Evolutionary conservation across 202 grass and related monocot species (phyloP), one percentile per base, ranked within the genome.

Genomic region (Elaeis oleifera): DNA sequence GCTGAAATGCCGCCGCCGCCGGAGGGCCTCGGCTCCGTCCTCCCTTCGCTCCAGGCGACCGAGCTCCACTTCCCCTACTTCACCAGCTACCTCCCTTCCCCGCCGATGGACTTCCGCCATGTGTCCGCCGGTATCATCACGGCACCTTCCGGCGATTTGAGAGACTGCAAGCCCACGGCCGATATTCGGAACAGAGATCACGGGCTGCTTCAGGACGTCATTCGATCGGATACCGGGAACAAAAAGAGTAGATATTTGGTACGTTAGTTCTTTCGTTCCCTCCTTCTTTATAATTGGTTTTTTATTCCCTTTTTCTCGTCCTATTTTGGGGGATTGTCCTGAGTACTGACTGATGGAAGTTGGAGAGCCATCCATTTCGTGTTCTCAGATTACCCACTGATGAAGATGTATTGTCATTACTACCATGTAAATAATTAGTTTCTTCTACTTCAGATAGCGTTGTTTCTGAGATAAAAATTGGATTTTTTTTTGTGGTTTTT

Each of bases 121-220:
- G 2, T 31, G 6, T 26, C 1, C 17, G 4, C 14, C 3, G 39
- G 5, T 14, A 50, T 51, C 63, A 16, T 11, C 24, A 23, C 44
- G 36, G 15, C 21, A 2, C 11, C 16, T 14, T 13, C 36, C 36
- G 36, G 36, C 36, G 36, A 44, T 14, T 44, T 9, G 9, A 44
- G 36, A 44, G 8, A 9, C 9, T 13, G 36, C 8, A 44, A 13
- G 11, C 8, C 44, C 13, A 18, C 52, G 11, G 65, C 65, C 3
- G 17, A 19, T 11, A n/a, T 19, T 4, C 4, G n/a, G 26, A 20
- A 25, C 51, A 54, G 65, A 5, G 52, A 68, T 25, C 28, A 63
- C 7, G 70, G 70, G 2, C 16, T 73, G 50, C 50, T 73, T 19
- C 50, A 73, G 50, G 70, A 73, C 50, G 60, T 73, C 24, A 63